Percentiles rank a stretch among this genome's conserved stretches.
phyloP scores from a whole-genome alignment of 2,329 filamentous ascomycete species.

The Sclerotinia subarctica region DNA sequence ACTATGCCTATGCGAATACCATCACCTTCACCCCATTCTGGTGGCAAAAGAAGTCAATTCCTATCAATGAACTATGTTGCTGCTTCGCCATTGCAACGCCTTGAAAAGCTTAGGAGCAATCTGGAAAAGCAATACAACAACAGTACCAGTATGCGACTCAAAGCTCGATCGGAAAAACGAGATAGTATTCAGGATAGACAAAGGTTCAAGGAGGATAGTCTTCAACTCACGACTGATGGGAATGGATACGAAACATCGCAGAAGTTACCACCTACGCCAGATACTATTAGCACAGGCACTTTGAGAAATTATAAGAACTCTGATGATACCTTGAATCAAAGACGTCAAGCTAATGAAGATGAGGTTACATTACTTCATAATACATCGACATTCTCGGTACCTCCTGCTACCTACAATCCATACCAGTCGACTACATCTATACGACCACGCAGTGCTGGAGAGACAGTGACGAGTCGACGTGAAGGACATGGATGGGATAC shows the following conservation, averaged over 20 bases:
- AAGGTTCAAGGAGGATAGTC: slow-evolving; percentile 22
- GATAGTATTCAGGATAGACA: slow-evolving; percentile 21
- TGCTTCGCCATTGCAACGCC: slow-evolving; percentile 50
- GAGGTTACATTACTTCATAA: slow-evolving; percentile 28
- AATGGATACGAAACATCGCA: slow-evolving; percentile 40
- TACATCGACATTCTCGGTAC: slow-evolving; percentile 27
- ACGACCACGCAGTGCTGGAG: slow-evolving; percentile 37
- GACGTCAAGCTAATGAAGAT: slow-evolving; percentile 23
- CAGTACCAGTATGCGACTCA: slow-evolving; percentile 12
- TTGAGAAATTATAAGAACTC: slow-evolving; percentile 49
- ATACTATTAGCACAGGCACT: slow-evolving; percentile 38
- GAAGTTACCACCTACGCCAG: slow-evolving; percentile 39
- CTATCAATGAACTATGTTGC: slow-evolving; percentile 49
- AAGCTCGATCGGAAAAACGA: not conserved
- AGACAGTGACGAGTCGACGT: slow-evolving; percentile 37
- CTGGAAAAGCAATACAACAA: slow-evolving; percentile 26
- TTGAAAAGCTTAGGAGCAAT: slow-evolving; percentile 45
- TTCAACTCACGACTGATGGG: slow-evolving; percentile 32
- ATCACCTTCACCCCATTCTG: slow-evolving; percentile 18
- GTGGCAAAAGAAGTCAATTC: slow-evolving; percentile 39
- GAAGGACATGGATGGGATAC: slow-evolving; percentile 41
- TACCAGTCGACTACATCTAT: slow-evolving; percentile 31
- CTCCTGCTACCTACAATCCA: slow-evolving; percentile 21
- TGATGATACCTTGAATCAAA: slow-evolving; percentile 45
- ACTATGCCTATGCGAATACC: slow-evolving; percentile 21